These are phyloP conservation scores for Mercurialis annua DNA, from an alignment of 345 rosid species.

Conservation along the genomic window DNA sequence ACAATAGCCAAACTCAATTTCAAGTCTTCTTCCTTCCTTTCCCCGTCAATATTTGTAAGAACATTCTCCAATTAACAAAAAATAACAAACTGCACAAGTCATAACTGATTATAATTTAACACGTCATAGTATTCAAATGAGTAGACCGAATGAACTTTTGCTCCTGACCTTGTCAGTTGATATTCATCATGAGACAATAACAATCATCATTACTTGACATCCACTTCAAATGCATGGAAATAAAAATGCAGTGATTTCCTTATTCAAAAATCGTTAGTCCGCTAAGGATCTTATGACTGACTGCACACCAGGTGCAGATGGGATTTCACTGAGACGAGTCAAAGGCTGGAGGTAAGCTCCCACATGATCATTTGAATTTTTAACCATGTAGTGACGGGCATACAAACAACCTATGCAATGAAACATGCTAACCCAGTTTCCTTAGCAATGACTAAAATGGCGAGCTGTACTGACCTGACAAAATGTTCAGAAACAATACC, in stretches of 20 bases:
- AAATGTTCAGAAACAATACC: slow-evolving; percentile 60
- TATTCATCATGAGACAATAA: not conserved
- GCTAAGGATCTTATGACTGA: not conserved
- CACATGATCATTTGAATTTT: not conserved
- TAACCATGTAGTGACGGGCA: not conserved
- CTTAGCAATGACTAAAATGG: not conserved
- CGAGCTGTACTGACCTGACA: slow-evolving; percentile 44
- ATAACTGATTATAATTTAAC: not conserved
- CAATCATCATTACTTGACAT: slow-evolving; percentile 2
- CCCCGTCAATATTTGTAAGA: not conserved
- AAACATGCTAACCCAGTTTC: not conserved
- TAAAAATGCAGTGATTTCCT: not conserved
- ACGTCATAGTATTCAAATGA: slow-evolving; percentile 1
- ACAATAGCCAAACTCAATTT: not conserved
- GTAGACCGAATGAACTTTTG: not conserved
- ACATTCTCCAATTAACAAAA: not conserved
- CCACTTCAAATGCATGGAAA: not conserved
- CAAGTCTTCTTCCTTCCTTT: not conserved
- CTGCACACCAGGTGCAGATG: not conserved
- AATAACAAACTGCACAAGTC: not conserved
- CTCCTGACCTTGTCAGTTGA: not conserved
- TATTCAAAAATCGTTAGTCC: not conserved
- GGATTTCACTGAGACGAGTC: not conserved
- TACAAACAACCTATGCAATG: not conserved
- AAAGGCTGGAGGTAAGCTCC: slow-evolving; percentile 4